Conservation (phyloP, 129 eudicot species). For the Escallonia herrerae region DNA sequence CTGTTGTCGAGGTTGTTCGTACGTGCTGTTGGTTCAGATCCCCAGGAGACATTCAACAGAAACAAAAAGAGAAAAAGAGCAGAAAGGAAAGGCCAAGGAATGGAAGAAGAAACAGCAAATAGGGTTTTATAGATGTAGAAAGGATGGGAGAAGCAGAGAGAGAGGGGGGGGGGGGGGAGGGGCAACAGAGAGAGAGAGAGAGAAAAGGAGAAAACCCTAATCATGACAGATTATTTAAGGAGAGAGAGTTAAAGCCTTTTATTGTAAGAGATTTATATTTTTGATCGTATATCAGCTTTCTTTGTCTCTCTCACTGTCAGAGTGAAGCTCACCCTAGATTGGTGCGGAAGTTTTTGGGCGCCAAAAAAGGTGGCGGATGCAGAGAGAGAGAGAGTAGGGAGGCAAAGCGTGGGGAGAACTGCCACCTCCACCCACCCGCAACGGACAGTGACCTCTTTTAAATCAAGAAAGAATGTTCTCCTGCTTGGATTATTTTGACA, state of each 20-base stretch:
- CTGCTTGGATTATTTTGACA: too few species aligned
- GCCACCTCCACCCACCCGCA: slow-evolving; percentile 53
- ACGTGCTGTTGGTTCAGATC: slow-evolving; percentile 15
- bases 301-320: slow-evolving; percentile 29
- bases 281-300: slow-evolving; percentile 20
- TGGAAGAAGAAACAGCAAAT: slow-evolving; percentile 37
- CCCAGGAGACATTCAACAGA: slow-evolving; percentile 6
- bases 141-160: slow-evolving; percentile 7
- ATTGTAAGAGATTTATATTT: slow-evolving; percentile 15
- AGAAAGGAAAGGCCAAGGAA: slow-evolving; percentile 30
- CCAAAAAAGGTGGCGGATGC: slow-evolving; percentile 33
- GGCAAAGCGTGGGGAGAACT: slow-evolving; percentile 20
- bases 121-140: slow-evolving; percentile 29
- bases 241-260: slow-evolving; percentile 22
- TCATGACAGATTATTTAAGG: slow-evolving; percentile 28
- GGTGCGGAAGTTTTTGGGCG: slow-evolving; percentile 60
- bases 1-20: background rate
- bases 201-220: slow-evolving; percentile 30
- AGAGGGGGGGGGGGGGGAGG: too few species aligned
- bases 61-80: slow-evolving; percentile 18
- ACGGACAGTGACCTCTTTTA: slow-evolving; percentile 37
- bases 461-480: background rate
- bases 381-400: slow-evolving; percentile 4
- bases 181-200: slow-evolving; percentile 1
- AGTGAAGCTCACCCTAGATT: slow-evolving; percentile 37